Percentiles rank a stretch among this genome's conserved stretches.
These are phyloP conservation scores for Przewalskia tangutica DNA, from an alignment of 257 asterid genomes.

Conservation along the genomic window DNA sequence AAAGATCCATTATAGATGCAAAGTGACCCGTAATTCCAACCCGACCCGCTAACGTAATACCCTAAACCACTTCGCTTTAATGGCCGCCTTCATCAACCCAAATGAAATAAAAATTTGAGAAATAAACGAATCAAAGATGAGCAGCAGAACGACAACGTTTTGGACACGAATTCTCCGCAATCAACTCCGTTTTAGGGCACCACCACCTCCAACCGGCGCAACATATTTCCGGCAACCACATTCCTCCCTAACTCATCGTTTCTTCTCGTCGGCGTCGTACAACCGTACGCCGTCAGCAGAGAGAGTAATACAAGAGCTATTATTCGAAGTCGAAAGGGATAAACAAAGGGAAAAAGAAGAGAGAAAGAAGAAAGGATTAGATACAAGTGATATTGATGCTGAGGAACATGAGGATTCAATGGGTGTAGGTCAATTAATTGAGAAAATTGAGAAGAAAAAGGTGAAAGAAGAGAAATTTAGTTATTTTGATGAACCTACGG, in stretches of 20 bases:
- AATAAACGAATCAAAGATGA: neutral
- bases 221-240: neutral
- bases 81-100: neutral
- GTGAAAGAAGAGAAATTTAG: conserved; percentile 21
- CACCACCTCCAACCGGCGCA: neutral
- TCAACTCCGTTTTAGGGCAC: neutral
- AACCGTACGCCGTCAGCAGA: neutral
- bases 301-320: conserved; percentile 26
- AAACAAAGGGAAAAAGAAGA: conserved; percentile 43
- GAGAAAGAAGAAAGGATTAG: conserved; percentile 41
- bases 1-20: too few relatives aligned
- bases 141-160: neutral
- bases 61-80: neutral
- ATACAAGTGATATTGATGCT: conserved; percentile 41
- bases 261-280: neutral
- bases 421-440: conserved; percentile 39
- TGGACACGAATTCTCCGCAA: neutral
- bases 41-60: neutral
- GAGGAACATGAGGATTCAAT: conserved; percentile 45
- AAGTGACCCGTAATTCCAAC: neutral
- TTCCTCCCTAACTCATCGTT: neutral
- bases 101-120: neutral
- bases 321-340: conserved; percentile 28
- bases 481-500: conserved; percentile 47
- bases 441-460: conserved; percentile 40